Conservation (phyloP, 169 alveolate species). For the Plasmodium gallinaceum region DNA sequence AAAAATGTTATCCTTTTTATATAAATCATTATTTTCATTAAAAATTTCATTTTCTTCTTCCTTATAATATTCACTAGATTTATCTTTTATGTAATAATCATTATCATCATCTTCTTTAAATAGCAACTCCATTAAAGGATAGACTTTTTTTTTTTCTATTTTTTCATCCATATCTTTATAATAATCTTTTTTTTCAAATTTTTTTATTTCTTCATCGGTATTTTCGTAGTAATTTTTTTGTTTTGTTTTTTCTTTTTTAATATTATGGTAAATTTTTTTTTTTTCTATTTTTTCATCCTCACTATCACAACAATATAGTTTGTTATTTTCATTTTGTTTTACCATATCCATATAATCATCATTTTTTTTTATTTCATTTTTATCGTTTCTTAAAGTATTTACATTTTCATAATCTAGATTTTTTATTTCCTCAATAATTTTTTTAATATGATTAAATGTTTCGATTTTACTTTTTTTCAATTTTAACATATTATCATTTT, state of each 20-base stretch:
- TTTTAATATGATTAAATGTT: slow-evolving; percentile 61
- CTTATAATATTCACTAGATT: too few species aligned
- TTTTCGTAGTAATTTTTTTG: neutral
- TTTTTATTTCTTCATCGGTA: neutral
- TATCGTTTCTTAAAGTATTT: neutral
- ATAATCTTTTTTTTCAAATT: neutral
- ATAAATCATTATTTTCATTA: slow-evolving; percentile 1
- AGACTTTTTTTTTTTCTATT: neutral
- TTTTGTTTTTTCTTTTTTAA: neutral
- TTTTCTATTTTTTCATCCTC: neutral
- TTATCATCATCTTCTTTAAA: slow-evolving; percentile 42
- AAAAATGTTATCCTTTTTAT: neutral
- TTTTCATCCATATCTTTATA: neutral
- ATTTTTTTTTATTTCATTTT: neutral
- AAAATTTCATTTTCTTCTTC: neutral
- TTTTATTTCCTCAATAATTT: slow-evolving; percentile 25
- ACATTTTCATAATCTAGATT: neutral
- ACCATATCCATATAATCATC: neutral
- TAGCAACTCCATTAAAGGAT: slow-evolving; percentile 44
- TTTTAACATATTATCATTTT: slow-evolving; percentile 26
- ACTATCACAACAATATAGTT: neutral
- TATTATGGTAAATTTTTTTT: neutral
- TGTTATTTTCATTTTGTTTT: neutral
- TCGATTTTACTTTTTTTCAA: slow-evolving; percentile 46
- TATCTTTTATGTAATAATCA: neutral